A percentile compares a stretch with the other conserved stretches of the same genome.
Conservation (phyloP, 108 stramenopile species). For the Halocafeteria seosinensis region DNA sequence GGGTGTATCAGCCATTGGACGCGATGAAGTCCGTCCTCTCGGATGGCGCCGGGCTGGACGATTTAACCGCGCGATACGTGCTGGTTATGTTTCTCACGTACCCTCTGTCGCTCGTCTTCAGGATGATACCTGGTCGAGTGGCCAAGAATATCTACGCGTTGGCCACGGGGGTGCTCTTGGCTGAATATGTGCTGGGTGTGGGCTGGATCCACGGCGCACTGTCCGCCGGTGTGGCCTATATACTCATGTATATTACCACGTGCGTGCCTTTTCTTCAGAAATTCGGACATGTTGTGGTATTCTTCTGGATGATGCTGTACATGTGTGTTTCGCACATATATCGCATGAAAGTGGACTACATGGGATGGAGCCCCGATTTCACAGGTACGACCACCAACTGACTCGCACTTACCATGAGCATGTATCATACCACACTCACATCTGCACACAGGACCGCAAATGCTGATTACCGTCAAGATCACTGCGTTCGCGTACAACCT, state of each 20-base stretch:
- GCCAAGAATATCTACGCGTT: background rate
- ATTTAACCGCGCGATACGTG: background rate
- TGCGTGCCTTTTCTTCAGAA: background rate
- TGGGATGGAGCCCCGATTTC: background rate
- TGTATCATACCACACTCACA: too few relatives aligned
- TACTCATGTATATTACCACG: background rate
- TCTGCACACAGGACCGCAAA: too few relatives aligned
- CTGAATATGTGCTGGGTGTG: background rate
- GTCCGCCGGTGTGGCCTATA: background rate
- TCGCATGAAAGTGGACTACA: background rate
- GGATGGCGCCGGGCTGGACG: background rate
- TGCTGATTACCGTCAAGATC: background rate
- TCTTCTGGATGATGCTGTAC: background rate
- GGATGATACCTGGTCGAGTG: background rate
- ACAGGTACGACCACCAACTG: too few relatives aligned
- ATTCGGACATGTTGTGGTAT: background rate
- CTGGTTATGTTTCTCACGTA: background rate
- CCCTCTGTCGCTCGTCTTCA: background rate
- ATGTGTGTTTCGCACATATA: background rate
- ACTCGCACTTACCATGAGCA: too few relatives aligned
- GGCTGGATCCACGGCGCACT: background rate
- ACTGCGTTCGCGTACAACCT: background rate
- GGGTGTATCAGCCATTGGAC: background rate
- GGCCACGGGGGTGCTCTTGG: background rate
- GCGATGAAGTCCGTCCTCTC: background rate